Percentiles rank a stretch among this genome's conserved stretches.
Evolutionary conservation across 2,329 filamentous ascomycete genomes (phyloP).

Genomic region (Zymoseptoria crescenta): DNA sequence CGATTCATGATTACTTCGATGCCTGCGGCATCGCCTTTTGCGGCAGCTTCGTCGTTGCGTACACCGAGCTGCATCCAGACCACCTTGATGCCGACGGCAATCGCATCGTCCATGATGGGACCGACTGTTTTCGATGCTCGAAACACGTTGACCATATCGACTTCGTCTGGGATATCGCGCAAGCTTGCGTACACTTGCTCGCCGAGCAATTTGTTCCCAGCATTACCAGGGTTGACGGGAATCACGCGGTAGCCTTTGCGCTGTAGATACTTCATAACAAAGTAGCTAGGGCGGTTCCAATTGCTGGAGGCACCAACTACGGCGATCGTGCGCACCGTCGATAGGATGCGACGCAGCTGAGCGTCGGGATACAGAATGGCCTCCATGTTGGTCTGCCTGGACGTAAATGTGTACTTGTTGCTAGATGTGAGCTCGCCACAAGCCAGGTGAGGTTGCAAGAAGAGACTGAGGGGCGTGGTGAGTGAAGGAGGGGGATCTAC

Average conservation of each 20-base stretch:
- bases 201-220: constrained; percentile 11
- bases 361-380: constrained; percentile 11
- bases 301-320: constrained; percentile 12
- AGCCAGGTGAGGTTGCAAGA: background rate
- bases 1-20: constrained; percentile 14
- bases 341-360: constrained; percentile 12
- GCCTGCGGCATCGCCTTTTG: constrained; percentile 10
- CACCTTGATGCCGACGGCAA: constrained; percentile 8
- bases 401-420: background rate
- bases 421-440: background rate
- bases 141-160: constrained; percentile 14
- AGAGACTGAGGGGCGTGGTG: background rate
- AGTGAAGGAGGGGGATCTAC: background rate
- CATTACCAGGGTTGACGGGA: constrained; percentile 12
- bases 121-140: constrained; percentile 10
- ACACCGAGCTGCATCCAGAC: constrained; percentile 14
- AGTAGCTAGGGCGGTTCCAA: constrained; percentile 15
- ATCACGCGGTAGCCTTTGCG: constrained; percentile 15
- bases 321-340: constrained; percentile 10
- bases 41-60: constrained; percentile 12
- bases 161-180: constrained; percentile 11
- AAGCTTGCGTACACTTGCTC: constrained; percentile 10
- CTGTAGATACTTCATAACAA: constrained; percentile 14
- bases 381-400: constrained; percentile 7
- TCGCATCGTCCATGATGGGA: constrained; percentile 13